Percentiles rank a stretch among this genome's conserved stretches.
Evolutionary conservation across 2,329 filamentous ascomycete species (phyloP).

Genomic region (Aspergillus transmontanensis): DNA sequence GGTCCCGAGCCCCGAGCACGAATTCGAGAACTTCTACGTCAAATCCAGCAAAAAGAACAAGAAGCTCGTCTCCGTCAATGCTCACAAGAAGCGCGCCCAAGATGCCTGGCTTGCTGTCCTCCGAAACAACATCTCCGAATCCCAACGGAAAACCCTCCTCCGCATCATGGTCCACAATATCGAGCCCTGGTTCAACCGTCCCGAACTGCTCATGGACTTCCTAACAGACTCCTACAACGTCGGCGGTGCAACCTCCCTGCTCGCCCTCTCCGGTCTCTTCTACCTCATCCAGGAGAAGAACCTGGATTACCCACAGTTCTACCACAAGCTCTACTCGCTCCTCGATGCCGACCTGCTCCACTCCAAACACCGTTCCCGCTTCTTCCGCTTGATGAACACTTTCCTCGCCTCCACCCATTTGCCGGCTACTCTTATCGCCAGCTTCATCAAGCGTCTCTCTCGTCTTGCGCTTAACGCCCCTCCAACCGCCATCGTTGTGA

Average conservation of each 20-base stretch:
- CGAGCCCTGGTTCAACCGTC: slow-evolving; percentile 84
- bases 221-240: slow-evolving; percentile 89
- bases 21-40: slow-evolving; percentile 41
- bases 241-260: slow-evolving; percentile 81
- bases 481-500: slow-evolving; percentile 82
- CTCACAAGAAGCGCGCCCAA: slow-evolving; percentile 79
- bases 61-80: slow-evolving; percentile 66
- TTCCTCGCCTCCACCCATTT: slow-evolving; percentile 92
- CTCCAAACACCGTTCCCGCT: slow-evolving; percentile 89
- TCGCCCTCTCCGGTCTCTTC: slow-evolving; percentile 90
- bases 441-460: slow-evolving; percentile 92
- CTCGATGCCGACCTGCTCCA: slow-evolving; percentile 84
- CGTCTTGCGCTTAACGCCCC: slow-evolving; percentile 84
- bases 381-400: slow-evolving; percentile 88
- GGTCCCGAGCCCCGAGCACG: slow-evolving; percentile 56
- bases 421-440: slow-evolving; percentile 85
- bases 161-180: slow-evolving; percentile 75
- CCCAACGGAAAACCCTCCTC: slow-evolving; percentile 78
- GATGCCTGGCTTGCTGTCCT: slow-evolving; percentile 84
- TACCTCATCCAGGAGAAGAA: slow-evolving; percentile 93
- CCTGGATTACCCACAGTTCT: slow-evolving; percentile 94
- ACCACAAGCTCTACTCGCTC: slow-evolving; percentile 88
- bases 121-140: slow-evolving; percentile 62
- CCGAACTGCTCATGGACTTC: slow-evolving; percentile 93
- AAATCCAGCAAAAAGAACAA: slow-evolving; percentile 66